These are phyloP conservation scores for Malus hybrid DNA, from an alignment of 331 rosid species.

Conservation along the genomic window DNA sequence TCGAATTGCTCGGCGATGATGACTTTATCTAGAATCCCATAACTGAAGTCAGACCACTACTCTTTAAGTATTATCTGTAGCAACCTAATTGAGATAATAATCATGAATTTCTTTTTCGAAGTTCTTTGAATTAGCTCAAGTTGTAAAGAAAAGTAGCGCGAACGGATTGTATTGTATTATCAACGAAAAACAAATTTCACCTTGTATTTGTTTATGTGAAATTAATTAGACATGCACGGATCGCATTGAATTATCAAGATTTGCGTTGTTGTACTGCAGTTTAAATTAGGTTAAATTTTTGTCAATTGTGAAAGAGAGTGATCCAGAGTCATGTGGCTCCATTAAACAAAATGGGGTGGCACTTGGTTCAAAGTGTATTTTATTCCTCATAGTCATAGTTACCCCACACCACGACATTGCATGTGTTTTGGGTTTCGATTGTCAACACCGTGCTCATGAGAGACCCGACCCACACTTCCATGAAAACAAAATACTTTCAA, in stretches of 20 bases:
- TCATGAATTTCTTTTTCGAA: no score
- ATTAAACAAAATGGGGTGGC: neutral
- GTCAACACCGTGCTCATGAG: neutral
- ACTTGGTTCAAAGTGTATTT: neutral
- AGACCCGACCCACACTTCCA: neutral
- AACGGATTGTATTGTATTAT: neutral
- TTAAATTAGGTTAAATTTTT: neutral
- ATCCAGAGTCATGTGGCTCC: slow-evolving; percentile 10
- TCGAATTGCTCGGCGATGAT: no score
- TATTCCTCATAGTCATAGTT: neutral
- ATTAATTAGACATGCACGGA: neutral
- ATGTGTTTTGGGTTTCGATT: neutral
- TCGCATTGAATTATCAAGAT: neutral
- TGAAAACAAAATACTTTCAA: neutral
- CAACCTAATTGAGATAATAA: no score
- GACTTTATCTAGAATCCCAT: no score
- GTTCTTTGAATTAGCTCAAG: no score
- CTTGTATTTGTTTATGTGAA: neutral
- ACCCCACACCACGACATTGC: neutral
- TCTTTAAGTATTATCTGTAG: no score
- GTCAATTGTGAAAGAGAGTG: neutral
- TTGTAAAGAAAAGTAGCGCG: no score
- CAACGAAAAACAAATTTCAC: neutral
- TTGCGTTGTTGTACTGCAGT: neutral
- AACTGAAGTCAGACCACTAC: no score